Evolutionary conservation across 2,329 filamentous ascomycete genomes (phyloP), one percentile per base, ranked within the genome.

Genomic region (Chrysoporthe puriensis): DNA sequence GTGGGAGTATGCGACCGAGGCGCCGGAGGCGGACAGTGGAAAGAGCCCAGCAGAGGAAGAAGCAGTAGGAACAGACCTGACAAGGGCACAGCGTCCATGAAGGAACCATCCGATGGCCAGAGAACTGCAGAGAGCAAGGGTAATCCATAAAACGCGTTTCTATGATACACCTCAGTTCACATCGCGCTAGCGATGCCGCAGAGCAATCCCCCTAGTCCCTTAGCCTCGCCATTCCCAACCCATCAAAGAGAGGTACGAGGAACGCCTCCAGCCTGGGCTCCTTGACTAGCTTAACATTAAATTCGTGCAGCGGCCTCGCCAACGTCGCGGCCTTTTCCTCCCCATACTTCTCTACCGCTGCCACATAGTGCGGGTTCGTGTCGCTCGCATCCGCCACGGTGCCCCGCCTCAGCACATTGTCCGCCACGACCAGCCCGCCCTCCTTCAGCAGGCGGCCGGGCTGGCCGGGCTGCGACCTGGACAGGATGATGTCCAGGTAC

Each of bases 381-480:
- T 70, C 59, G 32, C 73, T 75, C 9, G 67, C 57, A 44, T 83
- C 79, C 50, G 82, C 84, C 3, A 87, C 82, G 14, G 85, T 76
- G 7, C 80, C 85, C 7, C 77, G 75, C 2, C 82, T 81, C 36
- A 88, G 78, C 54, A 84, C 79, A 66, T 88, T 88, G 73, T 88
- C 86, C 0, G 83, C 84, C 16, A 87, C 76, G 68, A 88, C 83
- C 66, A 87, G 75, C 0, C 83, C 85, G 8, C 82, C 83, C 9
- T 79, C 74, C 0, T 81, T 79, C 50, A 88, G 78, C 36, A 88
- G 78, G 7, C 83, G 79, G 16, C 70, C 72, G 2, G 73, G 21
- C 6, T 71, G 69, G 2, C 77, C 79, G 1, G 83, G 78, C 61
- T 72, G 73, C 5, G 84, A 86, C 61, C 76, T 73, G 21, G 76